Base-by-base conservation (phyloP, 2,329 filamentous ascomycete species). In the Tolypocladium ovalisporum region DNA sequence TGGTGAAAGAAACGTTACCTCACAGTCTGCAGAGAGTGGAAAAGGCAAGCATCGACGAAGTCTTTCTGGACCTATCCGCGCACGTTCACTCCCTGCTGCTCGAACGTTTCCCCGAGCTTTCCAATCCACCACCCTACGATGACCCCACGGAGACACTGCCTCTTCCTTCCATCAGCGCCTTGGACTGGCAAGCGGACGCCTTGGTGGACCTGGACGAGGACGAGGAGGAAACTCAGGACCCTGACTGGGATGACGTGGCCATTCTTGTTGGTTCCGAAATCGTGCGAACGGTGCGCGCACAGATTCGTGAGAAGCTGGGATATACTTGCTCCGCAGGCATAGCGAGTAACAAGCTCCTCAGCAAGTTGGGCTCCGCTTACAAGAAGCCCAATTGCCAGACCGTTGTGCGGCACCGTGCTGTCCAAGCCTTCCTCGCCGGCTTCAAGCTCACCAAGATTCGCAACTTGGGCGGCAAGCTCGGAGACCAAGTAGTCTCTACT, bases 371-470 rank as follows among this genome's bases (percentile, higher is more conserved):
- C 35, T 96, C 90, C 29, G 90, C 83, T 8, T 85, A 92, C 75
- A 92, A 90, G 74, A 99, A 99, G 71, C 94, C 94, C 37, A 94
- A 97, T 67, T 84, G 88, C 63, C 94, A 99, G 73, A 97, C 93
- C 0, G 84, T 97, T n/a, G 85, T 99, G 54, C 87, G 94, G 29
- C 93, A 90, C 68, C 84, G 91, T 52, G 93, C 93, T 1, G 79
- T 90, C 2, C 79, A 85, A 61, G 79, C 87, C 49, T 99, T 99
- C 66, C 75, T 99, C 47, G 82, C 82, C 10, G 83, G 83, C 19
- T 91, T 96, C 78, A 96, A 96, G 67, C 93, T 97, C 67, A 96
- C 91, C 19, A 96, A 96, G 71, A 94, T 99, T 56, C 83, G 93
- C 19, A 96, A 93, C 70, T 75, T 99, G n/a, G 94, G 94, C 34